phyloP scores from a whole-genome alignment of 73 alveolate genomes.

The Durusdinium trenchii region DNA sequence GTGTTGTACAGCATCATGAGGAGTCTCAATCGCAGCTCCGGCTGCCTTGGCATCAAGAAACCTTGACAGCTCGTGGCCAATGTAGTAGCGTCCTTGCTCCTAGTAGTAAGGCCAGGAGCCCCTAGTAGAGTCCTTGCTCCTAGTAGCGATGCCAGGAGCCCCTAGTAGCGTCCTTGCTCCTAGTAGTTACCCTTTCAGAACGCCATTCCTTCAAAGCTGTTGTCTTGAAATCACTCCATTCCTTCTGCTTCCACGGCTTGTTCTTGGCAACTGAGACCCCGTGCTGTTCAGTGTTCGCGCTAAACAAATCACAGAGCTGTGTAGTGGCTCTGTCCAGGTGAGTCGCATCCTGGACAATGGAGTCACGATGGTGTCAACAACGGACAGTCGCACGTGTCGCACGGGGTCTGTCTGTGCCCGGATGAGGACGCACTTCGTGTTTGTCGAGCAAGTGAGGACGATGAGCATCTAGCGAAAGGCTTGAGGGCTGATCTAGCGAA shows the following conservation, averaged over 20 bases:
- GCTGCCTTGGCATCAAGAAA: constrained; percentile 15
- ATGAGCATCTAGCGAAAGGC: too few relatives aligned
- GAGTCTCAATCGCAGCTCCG: constrained; percentile 78
- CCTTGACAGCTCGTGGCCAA: background rate
- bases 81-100: too few relatives aligned
- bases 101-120: too few relatives aligned
- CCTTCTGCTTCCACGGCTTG: background rate
- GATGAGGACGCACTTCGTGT: too few relatives aligned
- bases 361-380: background rate
- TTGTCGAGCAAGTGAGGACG: too few relatives aligned
- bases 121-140: too few relatives aligned
- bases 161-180: too few relatives aligned
- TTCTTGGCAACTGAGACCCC: background rate
- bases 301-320: constrained; percentile 71
- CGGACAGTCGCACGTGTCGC: too few relatives aligned
- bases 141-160: too few relatives aligned
- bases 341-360: constrained; percentile 11
- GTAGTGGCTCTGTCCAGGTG: constrained; percentile 83
- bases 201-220: background rate
- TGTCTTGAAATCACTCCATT: too few relatives aligned
- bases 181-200: background rate
- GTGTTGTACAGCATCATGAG: constrained; percentile 95
- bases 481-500: too few relatives aligned
- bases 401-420: too few relatives aligned
- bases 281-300: constrained; percentile 77